Percentiles rank a stretch among this genome's conserved stretches.
Conservation (phyloP, 2,329 filamentous ascomycete species). For the Fusarium falciforme region DNA sequence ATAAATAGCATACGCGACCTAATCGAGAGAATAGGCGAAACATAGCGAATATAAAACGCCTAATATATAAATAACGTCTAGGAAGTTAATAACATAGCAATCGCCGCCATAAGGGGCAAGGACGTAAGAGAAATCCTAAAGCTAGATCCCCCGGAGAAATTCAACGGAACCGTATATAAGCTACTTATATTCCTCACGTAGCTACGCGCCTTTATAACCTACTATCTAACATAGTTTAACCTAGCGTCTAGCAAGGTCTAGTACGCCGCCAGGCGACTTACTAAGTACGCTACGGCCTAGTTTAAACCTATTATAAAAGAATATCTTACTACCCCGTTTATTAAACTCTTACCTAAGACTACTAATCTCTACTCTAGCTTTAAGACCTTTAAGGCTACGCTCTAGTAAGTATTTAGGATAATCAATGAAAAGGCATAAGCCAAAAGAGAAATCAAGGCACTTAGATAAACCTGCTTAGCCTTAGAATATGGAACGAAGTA, state of each 20-base stretch:
- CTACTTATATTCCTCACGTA: not conserved
- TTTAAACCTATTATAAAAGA: not conserved
- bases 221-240: not conserved
- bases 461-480: not conserved
- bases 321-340: too few relatives aligned
- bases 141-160: not conserved
- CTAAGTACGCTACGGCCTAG: not conserved
- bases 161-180: not conserved
- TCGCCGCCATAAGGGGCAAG: not conserved
- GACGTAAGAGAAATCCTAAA: not conserved
- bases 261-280: not conserved
- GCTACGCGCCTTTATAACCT: not conserved
- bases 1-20: too few relatives aligned
- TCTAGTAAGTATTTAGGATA: not conserved
- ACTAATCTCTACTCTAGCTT: not conserved
- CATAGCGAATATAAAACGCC: too few relatives aligned
- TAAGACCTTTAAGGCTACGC: not conserved
- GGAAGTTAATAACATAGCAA: too few relatives aligned
- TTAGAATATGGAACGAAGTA: not conserved
- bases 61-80: too few relatives aligned
- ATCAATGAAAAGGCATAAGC: not conserved
- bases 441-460: not conserved
- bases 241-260: not conserved
- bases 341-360: too few relatives aligned
- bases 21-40: too few relatives aligned